Conservation (phyloP, 768 basidiomycete species). For the Suillus paluster region DNA sequence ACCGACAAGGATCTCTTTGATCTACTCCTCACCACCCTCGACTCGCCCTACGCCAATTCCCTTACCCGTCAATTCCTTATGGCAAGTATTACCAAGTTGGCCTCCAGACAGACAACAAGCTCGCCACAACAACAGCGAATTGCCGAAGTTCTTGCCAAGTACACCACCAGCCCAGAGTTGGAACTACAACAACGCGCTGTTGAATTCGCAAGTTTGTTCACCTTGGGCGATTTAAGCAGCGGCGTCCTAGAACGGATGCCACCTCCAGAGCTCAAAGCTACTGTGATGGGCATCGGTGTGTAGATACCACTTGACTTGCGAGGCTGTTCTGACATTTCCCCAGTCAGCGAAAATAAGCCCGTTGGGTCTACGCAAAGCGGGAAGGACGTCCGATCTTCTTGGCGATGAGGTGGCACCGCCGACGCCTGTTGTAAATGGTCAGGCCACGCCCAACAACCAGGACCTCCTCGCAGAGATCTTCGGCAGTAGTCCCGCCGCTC, state of each 20-base stretch:
- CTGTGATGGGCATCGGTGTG: conserved; percentile 90
- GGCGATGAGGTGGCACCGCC: conserved; percentile 70
- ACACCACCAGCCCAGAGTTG: conserved; percentile 87
- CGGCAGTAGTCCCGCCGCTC: conserved; percentile 49
- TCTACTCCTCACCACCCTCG: conserved; percentile 82
- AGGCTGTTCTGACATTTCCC: conserved; percentile 8
- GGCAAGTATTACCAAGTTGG: conserved; percentile 87
- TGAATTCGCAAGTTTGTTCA: conserved; percentile 89
- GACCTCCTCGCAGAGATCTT: conserved; percentile 95
- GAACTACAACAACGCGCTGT: conserved; percentile 96
- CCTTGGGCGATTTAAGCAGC: conserved; percentile 69
- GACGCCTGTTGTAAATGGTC: conserved; percentile 46
- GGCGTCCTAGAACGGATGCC: conserved; percentile 99
- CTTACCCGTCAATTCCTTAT: conserved; percentile 93
- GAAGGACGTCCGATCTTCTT: conserved; percentile 83
- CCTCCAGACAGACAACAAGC: conserved; percentile 74
- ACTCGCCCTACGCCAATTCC: conserved; percentile 93
- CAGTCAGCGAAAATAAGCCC: conserved; percentile 95
- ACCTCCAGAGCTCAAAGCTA: conserved; percentile 97
- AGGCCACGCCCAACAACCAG: conserved; percentile 65
- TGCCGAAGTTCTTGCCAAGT: conserved; percentile 74
- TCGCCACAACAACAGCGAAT: conserved; percentile 77
- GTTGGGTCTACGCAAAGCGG: conserved; percentile 87
- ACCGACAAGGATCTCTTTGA: conserved; percentile 85
- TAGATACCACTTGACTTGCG: conserved; percentile 8